Evolutionary conservation across 495 filamentous ascomycete genomes (phyloP).

Genomic region (Talaromyces proteolyticus): DNA sequence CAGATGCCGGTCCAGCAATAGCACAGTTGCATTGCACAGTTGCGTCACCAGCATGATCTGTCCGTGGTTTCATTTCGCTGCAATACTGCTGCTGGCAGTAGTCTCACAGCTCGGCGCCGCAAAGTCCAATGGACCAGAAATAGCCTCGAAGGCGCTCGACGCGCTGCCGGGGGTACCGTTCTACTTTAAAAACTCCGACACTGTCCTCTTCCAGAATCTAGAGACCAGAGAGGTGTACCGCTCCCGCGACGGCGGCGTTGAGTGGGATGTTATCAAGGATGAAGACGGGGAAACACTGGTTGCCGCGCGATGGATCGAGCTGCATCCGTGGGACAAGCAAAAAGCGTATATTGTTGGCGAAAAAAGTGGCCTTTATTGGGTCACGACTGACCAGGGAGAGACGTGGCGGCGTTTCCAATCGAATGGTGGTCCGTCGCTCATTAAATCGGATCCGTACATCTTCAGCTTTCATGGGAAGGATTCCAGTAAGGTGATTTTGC

Average conservation of each 20-base stretch:
- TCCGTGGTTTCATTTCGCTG: slow-evolving; percentile 33
- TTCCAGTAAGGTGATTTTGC: slow-evolving; percentile 75
- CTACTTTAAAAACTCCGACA: slow-evolving; percentile 85
- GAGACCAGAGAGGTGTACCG: slow-evolving; percentile 53
- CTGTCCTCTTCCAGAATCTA: slow-evolving; percentile 59
- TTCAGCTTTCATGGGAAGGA: slow-evolving; percentile 80
- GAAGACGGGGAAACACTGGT: slow-evolving; percentile 34
- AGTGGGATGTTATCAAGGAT: slow-evolving; percentile 63
- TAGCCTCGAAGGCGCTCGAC: slow-evolving; percentile 53
- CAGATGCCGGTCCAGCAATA: not conserved
- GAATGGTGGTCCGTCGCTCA: slow-evolving; percentile 35
- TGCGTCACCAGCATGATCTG: slow-evolving; percentile 26
- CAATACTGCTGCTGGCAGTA: slow-evolving; percentile 29
- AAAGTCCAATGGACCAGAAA: slow-evolving; percentile 42
- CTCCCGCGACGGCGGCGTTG: slow-evolving; percentile 71
- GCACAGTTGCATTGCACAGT: not conserved
- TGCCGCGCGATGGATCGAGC: slow-evolving; percentile 49
- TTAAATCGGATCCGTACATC: slow-evolving; percentile 30
- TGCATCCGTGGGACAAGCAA: slow-evolving; percentile 71
- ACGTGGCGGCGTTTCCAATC: slow-evolving; percentile 71
- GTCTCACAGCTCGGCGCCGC: slow-evolving; percentile 22
- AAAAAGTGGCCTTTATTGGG: slow-evolving; percentile 61
- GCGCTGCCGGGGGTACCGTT: slow-evolving; percentile 56
- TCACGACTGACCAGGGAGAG: slow-evolving; percentile 73
- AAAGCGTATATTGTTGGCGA: slow-evolving; percentile 75